Evolutionary conservation across 2,329 filamentous ascomycete genomes (phyloP).

Genomic region (Fusarium nodosum): DNA sequence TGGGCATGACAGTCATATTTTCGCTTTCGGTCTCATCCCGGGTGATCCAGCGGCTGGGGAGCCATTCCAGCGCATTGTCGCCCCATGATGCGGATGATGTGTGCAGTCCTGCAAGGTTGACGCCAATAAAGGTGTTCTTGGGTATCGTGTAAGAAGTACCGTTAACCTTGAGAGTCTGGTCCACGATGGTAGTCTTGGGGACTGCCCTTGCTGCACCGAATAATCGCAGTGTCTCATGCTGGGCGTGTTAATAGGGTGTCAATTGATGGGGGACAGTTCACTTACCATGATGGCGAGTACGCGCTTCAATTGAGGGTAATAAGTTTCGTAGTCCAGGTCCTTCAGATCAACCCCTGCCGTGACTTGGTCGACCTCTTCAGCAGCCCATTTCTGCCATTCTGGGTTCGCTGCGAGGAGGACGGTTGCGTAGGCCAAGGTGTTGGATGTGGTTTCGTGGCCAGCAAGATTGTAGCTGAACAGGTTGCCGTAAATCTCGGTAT

Average conservation of each 20-base stretch:
- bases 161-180: conserved; percentile 36
- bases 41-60: conserved; percentile 42
- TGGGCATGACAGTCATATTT: conserved; percentile 18
- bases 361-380: conserved; percentile 53
- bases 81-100: conserved; percentile 41
- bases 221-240: conserved; percentile 42
- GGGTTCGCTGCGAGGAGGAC: conserved; percentile 61
- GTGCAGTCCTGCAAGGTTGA: conserved; percentile 40
- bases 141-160: conserved; percentile 36
- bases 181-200: conserved; percentile 35
- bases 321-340: conserved; percentile 41
- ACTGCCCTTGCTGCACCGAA: conserved; percentile 40
- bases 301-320: conserved; percentile 40
- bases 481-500: conserved; percentile 63
- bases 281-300: conserved; percentile 41
- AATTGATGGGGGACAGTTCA: rapidly evolving
- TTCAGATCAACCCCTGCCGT: conserved; percentile 22
- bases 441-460: conserved; percentile 65
- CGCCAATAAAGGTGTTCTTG: conserved; percentile 37
- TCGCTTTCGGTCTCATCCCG: conserved; percentile 27
- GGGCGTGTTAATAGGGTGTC: background rate
- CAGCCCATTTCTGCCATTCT: conserved; percentile 61
- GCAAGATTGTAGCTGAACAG: conserved; percentile 64
- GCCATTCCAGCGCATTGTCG: conserved; percentile 37
- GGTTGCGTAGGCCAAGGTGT: conserved; percentile 59